phyloP scores from a whole-genome alignment of 768 basidiomycete species.

The Boletus speciosus region DNA sequence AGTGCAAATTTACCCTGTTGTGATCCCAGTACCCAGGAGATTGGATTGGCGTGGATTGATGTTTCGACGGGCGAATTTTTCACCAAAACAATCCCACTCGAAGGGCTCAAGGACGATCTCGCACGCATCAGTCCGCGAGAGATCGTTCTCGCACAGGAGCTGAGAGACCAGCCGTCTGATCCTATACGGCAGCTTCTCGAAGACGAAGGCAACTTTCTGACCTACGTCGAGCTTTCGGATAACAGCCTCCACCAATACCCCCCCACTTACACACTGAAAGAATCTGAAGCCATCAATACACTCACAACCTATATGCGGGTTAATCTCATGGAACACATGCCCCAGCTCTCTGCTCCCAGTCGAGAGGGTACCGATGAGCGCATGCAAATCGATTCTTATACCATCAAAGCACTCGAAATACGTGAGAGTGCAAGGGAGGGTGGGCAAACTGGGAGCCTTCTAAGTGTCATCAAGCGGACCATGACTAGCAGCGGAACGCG shows the following conservation, averaged over 20 bases:
- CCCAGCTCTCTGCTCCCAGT: slow-evolving; percentile 52
- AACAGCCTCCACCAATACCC: neutral
- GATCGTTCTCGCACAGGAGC: slow-evolving; percentile 57
- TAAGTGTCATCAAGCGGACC: slow-evolving; percentile 74
- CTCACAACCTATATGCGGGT: slow-evolving; percentile 62
- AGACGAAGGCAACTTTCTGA: slow-evolving; percentile 55
- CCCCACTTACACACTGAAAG: slow-evolving; percentile 31
- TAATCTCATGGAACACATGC: slow-evolving; percentile 79
- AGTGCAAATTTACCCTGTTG: slow-evolving; percentile 18
- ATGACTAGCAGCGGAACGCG: slow-evolving; percentile 75
- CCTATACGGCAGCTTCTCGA: slow-evolving; percentile 46
- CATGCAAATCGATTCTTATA: slow-evolving; percentile 91
- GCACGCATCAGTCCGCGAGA: slow-evolving; percentile 79
- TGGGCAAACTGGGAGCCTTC: slow-evolving; percentile 65
- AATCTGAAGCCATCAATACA: slow-evolving; percentile 56
- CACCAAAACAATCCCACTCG: slow-evolving; percentile 55
- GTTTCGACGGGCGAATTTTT: slow-evolving; percentile 94
- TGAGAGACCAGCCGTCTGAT: slow-evolving; percentile 39
- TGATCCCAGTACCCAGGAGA: slow-evolving; percentile 5
- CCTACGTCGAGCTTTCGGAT: slow-evolving; percentile 36
- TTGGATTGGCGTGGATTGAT: slow-evolving; percentile 93
- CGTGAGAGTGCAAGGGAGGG: slow-evolving; percentile 72
- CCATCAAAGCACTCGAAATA: slow-evolving; percentile 86
- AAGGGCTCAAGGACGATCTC: slow-evolving; percentile 73
- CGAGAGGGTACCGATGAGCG: slow-evolving; percentile 51